Conservation (phyloP, 1,284 basidiomycete genomes). For the Heterobasidion parviporum region DNA sequence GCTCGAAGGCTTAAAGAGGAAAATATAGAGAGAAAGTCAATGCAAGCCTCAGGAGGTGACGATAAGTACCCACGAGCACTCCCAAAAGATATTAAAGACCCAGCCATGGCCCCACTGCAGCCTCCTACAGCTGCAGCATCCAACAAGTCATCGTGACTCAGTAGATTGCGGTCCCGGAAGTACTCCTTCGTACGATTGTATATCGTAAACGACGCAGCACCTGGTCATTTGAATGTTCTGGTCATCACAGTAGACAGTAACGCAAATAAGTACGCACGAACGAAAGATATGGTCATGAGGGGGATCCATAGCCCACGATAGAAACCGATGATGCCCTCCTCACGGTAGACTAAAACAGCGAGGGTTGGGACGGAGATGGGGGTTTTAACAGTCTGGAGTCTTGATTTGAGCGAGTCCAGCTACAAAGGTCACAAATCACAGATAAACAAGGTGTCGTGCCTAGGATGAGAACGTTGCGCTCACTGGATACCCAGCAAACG, state of each 20-base stretch:
- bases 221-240: conserved; percentile 25
- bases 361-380: conserved; percentile 69
- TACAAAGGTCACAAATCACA: conserved; percentile 13
- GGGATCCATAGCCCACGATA: conserved; percentile 91
- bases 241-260: conserved; percentile 6
- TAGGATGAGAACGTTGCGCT: conserved; percentile 15
- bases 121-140: conserved; percentile 74
- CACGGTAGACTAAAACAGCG: conserved; percentile 68
- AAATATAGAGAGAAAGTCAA: conserved; percentile 1
- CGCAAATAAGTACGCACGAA: conserved; percentile 52
- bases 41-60: not conserved
- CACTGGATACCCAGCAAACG: conserved; percentile 77
- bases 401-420: conserved; percentile 88
- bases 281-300: conserved; percentile 92
- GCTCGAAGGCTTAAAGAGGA: conserved; percentile 68
- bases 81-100: conserved; percentile 74
- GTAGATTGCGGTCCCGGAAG: conserved; percentile 54
- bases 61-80: conserved; percentile 70
- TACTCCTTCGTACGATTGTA: conserved; percentile 85
- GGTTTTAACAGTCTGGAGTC: conserved; percentile 80
- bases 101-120: conserved; percentile 72
- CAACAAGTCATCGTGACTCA: conserved; percentile 49
- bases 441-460: not conserved
- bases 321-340: conserved; percentile 90
- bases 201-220: conserved; percentile 88